A percentile compares a stretch with the other conserved stretches of the same genome.
phyloP scores from a whole-genome alignment of 306 rosid species.

The Gillenia trifoliata region DNA sequence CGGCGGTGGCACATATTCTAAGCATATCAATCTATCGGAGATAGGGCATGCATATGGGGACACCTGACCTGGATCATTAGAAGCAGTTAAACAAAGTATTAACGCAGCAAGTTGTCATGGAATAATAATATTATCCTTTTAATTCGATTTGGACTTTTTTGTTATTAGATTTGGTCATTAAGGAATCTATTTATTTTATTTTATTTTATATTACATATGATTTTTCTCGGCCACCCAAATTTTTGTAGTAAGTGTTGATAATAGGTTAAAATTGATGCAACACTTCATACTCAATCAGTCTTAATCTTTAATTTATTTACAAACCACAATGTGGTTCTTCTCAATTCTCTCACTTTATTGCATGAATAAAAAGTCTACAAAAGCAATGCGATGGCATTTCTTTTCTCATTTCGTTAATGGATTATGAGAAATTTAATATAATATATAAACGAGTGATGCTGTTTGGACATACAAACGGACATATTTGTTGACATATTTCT shows the following conservation, averaged over 20 bases:
- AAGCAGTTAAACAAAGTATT: neutral
- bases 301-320: neutral
- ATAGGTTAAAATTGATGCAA: no score
- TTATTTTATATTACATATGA: neutral
- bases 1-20: neutral
- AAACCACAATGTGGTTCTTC: neutral
- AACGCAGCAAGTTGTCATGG: neutral
- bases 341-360: neutral
- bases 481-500: neutral
- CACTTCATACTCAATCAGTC: no score
- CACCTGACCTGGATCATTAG: constrained; percentile 1
- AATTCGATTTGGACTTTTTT: neutral
- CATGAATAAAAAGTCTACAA: no score
- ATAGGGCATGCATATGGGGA: neutral
- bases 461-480: neutral
- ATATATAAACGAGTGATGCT: neutral
- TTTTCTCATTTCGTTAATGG: neutral
- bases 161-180: neutral
- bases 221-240: neutral
- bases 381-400: neutral
- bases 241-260: no score
- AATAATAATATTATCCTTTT: neutral
- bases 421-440: neutral
- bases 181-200: neutral
- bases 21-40: neutral